Evolutionary conservation across 352 stramenopile genomes (phyloP), one percentile per base, ranked within the genome.

Genomic region (Phytophthora rubi): DNA sequence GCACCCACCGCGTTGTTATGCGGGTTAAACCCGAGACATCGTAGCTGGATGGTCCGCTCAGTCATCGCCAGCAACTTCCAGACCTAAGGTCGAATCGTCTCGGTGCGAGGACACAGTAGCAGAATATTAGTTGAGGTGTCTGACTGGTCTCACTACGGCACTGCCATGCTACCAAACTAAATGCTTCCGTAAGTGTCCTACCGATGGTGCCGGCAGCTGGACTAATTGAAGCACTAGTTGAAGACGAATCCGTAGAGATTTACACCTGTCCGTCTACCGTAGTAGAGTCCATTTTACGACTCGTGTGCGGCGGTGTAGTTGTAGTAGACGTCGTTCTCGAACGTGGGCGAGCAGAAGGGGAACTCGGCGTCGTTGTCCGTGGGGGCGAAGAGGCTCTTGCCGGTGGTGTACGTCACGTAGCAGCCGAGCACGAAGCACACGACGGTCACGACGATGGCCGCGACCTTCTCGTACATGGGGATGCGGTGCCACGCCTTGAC

Each of bases 391-490:
- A 72, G 23, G 12, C 18, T 55, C 39, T 67, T 71, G 57, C 64
- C 64, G 28, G 64, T 66, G 13, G 64, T 71, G 57, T 71, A 68
- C 12, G 65, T 72, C 52, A 72, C 59, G 58, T 72, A 72, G 53
- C 65, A 68, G 16, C 65, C 65, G 18, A 72, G 65, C 2, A 72
- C 13, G 16, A 68, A 72, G 59, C 65, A 68, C 59, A 72, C 65
- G 59, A 72, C 35, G 2, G 59, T 67, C 28, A 68, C 65, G 13
- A 72, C 15, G 28, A 72, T 68, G 8, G 65, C 65, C 35, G 59
- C 42, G 32, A 68, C 39, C 52, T 72, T 72, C 58, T 72, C 65
- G 52, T 72, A 68, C 65, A 72, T 59, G 0, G 65, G 65, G 4
- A 68, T 10, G 10, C 59, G 58, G 5, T 52, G 18, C 65, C 65